Evolutionary conservation across 768 basidiomycete species (phyloP).

Genomic region (Inosperma sp.): DNA sequence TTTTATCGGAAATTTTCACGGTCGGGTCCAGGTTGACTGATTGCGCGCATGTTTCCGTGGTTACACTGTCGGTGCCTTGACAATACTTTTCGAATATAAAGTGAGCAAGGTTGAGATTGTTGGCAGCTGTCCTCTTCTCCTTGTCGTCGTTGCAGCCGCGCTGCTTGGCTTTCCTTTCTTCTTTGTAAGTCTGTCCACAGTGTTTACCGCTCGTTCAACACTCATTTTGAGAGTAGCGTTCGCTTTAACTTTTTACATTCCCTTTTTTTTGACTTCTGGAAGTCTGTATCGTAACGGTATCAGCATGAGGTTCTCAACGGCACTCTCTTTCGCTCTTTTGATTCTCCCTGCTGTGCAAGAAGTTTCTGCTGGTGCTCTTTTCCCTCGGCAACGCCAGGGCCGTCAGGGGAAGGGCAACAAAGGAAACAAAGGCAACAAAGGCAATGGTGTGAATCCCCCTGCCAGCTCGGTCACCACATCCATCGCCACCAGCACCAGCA

Average conservation of each 20-base stretch:
- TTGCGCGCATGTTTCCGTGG: slow-evolving; percentile 6
- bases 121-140: slow-evolving; percentile 25
- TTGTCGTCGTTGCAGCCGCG: slow-evolving; percentile 46
- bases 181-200: slow-evolving; percentile 20
- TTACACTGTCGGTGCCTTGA: slow-evolving; percentile 5
- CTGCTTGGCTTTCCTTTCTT: slow-evolving; percentile 39
- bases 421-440: background rate
- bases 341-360: slow-evolving; percentile 37
- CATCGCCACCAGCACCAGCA: background rate
- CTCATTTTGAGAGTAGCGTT: slow-evolving; percentile 26
- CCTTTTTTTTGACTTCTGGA: slow-evolving; percentile 46
- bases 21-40: too few relatives aligned
- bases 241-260: slow-evolving; percentile 29
- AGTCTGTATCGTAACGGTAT: slow-evolving; percentile 31
- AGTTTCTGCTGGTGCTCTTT: slow-evolving; percentile 31
- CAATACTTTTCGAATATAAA: slow-evolving; percentile 20
- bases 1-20: too few relatives aligned
- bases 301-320: slow-evolving; percentile 49
- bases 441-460: background rate
- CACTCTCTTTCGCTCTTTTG: slow-evolving; percentile 37
- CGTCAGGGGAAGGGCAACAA: background rate
- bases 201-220: background rate
- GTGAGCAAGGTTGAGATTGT: slow-evolving; percentile 6
- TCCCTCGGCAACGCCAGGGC: slow-evolving; percentile 22
- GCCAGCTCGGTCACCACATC: background rate